A percentile compares a stretch with the other conserved stretches of the same genome.
These are phyloP conservation scores for Phytopythium kandeliae DNA, from an alignment of 352 stramenopile species.

Conservation along the genomic window DNA sequence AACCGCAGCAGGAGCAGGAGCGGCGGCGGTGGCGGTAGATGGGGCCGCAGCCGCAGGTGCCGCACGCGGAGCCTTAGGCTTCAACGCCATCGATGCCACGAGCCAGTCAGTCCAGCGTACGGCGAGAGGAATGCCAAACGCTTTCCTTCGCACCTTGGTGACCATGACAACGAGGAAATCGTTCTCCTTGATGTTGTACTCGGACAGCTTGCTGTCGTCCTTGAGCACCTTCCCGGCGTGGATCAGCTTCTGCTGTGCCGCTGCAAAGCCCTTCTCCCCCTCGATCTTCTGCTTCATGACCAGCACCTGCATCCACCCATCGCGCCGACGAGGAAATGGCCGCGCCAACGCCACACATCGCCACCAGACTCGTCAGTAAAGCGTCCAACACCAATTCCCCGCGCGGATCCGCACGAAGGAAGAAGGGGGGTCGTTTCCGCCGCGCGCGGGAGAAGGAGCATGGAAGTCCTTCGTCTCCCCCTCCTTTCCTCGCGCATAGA, in stretches of 20 bases:
- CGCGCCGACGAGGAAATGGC: not conserved
- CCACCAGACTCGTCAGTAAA: not conserved
- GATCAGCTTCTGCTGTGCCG: slow-evolving; percentile 81
- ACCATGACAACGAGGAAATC: slow-evolving; percentile 88
- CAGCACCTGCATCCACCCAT: slow-evolving; percentile 35
- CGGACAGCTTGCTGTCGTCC: slow-evolving; percentile 68
- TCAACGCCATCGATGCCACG: not conserved
- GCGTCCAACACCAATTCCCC: not conserved
- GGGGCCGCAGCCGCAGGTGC: slow-evolving; percentile 26
- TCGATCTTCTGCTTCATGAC: slow-evolving; percentile 82
- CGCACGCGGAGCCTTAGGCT: slow-evolving; percentile 58
- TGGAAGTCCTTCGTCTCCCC: not conserved
- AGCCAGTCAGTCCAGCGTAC: not conserved
- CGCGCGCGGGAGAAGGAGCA: not conserved
- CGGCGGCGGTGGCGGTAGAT: slow-evolving; percentile 17
- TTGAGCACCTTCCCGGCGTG: slow-evolving; percentile 87
- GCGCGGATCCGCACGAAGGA: not conserved
- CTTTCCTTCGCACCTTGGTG: slow-evolving; percentile 50
- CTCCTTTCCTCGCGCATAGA: too few relatives aligned
- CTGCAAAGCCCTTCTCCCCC: slow-evolving; percentile 58
- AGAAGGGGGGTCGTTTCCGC: not conserved
- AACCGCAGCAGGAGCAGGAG: slow-evolving; percentile 16
- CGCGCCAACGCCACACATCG: too few relatives aligned
- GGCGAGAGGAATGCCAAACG: too few relatives aligned
- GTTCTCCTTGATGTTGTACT: slow-evolving; percentile 87